Percentiles rank a stretch among this genome's conserved stretches.
Conservation (phyloP, 108 stramenopile genomes). For the Nitzschia sp. region DNA sequence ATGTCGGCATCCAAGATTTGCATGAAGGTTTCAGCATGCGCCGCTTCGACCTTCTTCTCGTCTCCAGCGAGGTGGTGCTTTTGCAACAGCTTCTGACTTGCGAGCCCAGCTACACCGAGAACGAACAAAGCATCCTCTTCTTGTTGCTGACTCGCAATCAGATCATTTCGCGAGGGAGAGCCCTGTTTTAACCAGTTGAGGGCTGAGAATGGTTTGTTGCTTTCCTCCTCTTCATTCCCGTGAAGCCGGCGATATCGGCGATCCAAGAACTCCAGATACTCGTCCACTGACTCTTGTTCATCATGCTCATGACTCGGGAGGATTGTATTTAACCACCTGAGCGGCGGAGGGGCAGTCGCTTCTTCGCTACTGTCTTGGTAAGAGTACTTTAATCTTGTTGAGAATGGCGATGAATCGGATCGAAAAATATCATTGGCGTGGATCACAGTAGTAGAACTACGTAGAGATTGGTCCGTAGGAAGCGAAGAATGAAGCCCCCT, state of each 20-base stretch:
- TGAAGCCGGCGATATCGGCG: slow-evolving; percentile 45
- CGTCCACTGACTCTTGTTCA: slow-evolving; percentile 47
- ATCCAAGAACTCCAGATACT: slow-evolving; percentile 54
- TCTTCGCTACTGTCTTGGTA: slow-evolving; percentile 8
- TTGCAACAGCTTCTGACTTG: slow-evolving; percentile 43
- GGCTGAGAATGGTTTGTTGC: slow-evolving; percentile 24
- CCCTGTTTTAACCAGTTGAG: slow-evolving; percentile 37
- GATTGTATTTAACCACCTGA: not conserved
- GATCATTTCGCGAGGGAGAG: not conserved
- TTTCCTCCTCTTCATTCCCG: slow-evolving; percentile 25
- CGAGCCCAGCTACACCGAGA: slow-evolving; percentile 48
- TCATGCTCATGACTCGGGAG: not conserved
- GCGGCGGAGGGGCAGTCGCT: not conserved
- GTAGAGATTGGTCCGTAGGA: not conserved
- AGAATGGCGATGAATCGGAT: not conserved
- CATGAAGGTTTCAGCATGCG: not conserved
- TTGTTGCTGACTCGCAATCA: slow-evolving; percentile 10
- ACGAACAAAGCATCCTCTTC: slow-evolving; percentile 51
- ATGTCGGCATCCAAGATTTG: not conserved
- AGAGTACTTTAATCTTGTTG: slow-evolving; percentile 9
- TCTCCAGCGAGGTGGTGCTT: slow-evolving; percentile 32
- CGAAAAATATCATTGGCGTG: not conserved
- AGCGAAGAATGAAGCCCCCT: not conserved
- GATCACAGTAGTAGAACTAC: not conserved
- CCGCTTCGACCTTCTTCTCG: not conserved